phyloP scores from a whole-genome alignment of 208 protist species.

The Novymonas esmeraldas region DNA sequence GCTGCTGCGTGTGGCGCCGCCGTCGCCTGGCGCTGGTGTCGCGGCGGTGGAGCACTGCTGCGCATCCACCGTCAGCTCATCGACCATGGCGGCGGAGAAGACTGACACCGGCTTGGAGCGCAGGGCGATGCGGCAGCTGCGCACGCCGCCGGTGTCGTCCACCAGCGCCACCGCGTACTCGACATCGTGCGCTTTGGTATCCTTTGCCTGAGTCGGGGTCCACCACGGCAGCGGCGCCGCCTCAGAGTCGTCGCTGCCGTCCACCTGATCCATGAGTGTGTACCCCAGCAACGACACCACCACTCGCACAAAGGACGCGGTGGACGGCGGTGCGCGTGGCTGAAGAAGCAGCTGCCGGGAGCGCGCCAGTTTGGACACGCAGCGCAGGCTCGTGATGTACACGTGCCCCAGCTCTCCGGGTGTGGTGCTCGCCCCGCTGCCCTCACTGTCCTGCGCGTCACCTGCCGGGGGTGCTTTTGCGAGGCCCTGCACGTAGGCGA shows the following conservation, averaged over 20 bases:
- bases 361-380: slow-evolving; percentile 18
- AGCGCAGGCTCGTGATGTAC: slow-evolving; percentile 16
- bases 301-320: slow-evolving; percentile 14
- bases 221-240: slow-evolving; percentile 16
- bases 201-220: background rate
- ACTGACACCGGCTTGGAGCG: slow-evolving; percentile 12
- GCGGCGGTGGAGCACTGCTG: background rate
- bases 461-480: no score
- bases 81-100: background rate
- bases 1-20: no score
- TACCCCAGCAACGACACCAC: slow-evolving; percentile 21
- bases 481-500: slow-evolving; percentile 2
- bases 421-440: no score
- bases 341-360: slow-evolving; percentile 15
- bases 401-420: slow-evolving; percentile 23
- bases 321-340: background rate
- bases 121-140: slow-evolving; percentile 13
- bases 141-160: background rate
- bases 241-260: background rate
- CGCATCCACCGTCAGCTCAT: slow-evolving; percentile 14
- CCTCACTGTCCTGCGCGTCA: no score
- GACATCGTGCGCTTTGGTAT: background rate
- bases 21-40: background rate
- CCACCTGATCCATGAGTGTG: background rate
- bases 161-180: slow-evolving; percentile 7